Base-by-base conservation (phyloP, 1,284 basidiomycete species). In the Rhodotorula sp. region DNA sequence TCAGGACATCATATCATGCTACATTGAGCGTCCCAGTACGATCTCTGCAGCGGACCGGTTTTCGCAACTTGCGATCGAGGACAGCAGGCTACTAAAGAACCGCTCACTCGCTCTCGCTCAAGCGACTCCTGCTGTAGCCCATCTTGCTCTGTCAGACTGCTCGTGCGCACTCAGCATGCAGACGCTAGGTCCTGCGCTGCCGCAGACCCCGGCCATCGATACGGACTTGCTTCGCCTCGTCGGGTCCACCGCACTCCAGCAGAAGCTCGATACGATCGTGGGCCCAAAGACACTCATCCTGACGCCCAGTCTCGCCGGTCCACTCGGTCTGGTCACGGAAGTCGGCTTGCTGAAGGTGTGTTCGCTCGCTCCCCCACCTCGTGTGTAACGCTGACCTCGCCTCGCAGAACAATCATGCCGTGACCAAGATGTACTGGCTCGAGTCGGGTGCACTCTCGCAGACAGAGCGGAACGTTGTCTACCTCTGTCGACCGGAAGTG, bases 341-440 rank as follows among this genome's bases (percentile, higher is more conserved):
- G 92, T 98, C 0, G 87, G 92, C 2, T 81, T 93, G 29, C 83
- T 99, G 68, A 96, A 97, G 86, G 94, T 93, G 68, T 48, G 81
- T 76, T 27, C 29, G 51, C 47, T 55, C 34, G 62, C 52, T 29
- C 59, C 22, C 29, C 32, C 30, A 2, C 48, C 7, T 47, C 34
- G 15, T 30, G 19, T 6, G 27, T 15, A n/a, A 20, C 27, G 27
- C 27, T 48, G 20, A 51, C 32, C 19, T 24, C 15, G 2, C 19
- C 8, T 1, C 13, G 9, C 58, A 68, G 66, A 76, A 97, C 90
- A 91, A 97, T 79, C 94, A 98, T 86, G 94, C 93, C 7, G 94
- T 99, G 7, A 95, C 98, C 82, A 96, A 96, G 84, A 95, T 99
- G 90, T 97, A 96, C 81, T 99, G 96, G 96, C 87, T 99, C 34